Conservation (phyloP, 202 grass and related monocot species). For the Saccharum hybrid region DNA sequence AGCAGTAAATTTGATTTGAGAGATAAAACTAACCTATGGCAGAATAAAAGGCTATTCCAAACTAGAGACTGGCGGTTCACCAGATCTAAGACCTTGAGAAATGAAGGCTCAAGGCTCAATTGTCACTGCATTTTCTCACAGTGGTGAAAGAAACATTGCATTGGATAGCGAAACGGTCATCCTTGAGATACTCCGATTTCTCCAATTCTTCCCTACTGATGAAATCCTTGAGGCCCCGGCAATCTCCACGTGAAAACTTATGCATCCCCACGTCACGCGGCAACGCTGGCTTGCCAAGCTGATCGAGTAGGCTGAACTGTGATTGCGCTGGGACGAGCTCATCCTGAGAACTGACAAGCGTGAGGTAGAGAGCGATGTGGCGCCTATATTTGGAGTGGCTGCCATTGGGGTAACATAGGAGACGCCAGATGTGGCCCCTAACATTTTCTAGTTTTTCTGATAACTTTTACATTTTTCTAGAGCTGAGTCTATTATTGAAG, state of each 20-base stretch:
- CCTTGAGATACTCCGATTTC: background rate
- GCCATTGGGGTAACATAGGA: background rate
- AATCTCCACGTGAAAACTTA: background rate
- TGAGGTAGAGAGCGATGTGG: background rate
- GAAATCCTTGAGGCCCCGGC: background rate
- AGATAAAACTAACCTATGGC: background rate
- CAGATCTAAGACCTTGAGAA: slow-evolving; percentile 1
- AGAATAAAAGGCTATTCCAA: slow-evolving; percentile 1
- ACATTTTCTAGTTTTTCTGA: no score
- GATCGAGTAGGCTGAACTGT: background rate
- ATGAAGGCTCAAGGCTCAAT: slow-evolving; percentile 8
- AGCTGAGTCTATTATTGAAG: no score
- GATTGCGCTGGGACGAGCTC: background rate
- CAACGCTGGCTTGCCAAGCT: background rate
- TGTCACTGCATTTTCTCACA: background rate
- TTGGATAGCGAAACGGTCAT: background rate
- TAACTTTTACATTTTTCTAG: no score
- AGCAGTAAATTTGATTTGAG: background rate
- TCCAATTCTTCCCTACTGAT: background rate
- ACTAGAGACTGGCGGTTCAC: background rate
- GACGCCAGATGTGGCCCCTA: background rate
- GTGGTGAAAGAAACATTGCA: background rate
- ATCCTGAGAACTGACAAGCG: background rate
- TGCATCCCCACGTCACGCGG: background rate
- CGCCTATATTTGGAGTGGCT: background rate